phyloP scores from a whole-genome alignment of 1,139 yeast genomes.

The Meyerozyma athensensis region DNA sequence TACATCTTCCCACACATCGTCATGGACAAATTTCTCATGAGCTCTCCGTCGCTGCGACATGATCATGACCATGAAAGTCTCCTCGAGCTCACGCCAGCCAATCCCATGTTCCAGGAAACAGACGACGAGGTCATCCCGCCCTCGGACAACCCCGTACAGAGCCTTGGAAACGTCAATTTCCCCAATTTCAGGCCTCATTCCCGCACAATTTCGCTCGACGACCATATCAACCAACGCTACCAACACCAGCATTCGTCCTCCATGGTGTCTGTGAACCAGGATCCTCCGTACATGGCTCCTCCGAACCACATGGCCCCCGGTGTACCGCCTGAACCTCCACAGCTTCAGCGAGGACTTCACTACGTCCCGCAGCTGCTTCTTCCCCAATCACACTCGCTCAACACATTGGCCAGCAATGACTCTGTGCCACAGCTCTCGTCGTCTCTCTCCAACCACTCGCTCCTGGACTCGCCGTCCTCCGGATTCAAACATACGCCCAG shows the following conservation, averaged over 20 bases:
- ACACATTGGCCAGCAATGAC: conserved; percentile 42
- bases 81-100: conserved; percentile 8
- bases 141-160: conserved; percentile 11
- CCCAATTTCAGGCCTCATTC: conserved; percentile 4
- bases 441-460: conserved; percentile 33
- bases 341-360: conserved; percentile 13
- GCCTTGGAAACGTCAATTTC: conserved; percentile 5
- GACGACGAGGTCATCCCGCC: conserved; percentile 6
- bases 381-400: conserved; percentile 30
- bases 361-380: conserved; percentile 22
- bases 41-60: conserved; percentile 39
- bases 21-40: conserved; percentile 44
- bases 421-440: conserved; percentile 37
- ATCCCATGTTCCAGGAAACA: conserved; percentile 10
- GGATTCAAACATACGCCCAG: conserved; percentile 24
- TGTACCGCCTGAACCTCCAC: conserved; percentile 3
- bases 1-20: background rate
- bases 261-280: conserved; percentile 17
- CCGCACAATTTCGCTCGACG: conserved; percentile 1
- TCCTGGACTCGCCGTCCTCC: conserved; percentile 27
- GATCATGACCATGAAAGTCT: conserved; percentile 24
- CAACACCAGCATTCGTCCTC: conserved; percentile 17
- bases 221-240: background rate
- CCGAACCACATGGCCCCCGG: background rate
- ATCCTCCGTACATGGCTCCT: conserved; percentile 10